phyloP scores from a whole-genome alignment of 2,329 filamentous ascomycete genomes.

The Hymenoscyphus repandus region DNA sequence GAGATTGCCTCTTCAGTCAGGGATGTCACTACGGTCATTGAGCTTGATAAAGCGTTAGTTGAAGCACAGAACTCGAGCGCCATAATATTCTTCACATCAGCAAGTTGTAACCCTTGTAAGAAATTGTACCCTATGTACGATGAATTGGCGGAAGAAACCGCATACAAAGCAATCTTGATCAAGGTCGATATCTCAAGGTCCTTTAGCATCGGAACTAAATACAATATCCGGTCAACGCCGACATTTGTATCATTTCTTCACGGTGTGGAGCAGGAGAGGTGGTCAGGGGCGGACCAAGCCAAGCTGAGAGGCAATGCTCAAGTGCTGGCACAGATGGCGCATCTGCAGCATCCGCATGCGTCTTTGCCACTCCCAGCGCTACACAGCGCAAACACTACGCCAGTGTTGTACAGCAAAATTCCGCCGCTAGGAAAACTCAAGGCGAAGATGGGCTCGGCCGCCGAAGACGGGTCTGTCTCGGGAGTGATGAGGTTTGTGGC shows the following conservation, averaged over 20 bases:
- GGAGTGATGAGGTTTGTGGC: slow-evolving; percentile 69
- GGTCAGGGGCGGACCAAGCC: slow-evolving; percentile 69
- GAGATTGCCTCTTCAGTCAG: slow-evolving; percentile 47
- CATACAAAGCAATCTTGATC: slow-evolving; percentile 64
- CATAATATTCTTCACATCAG: slow-evolving; percentile 87
- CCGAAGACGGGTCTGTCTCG: slow-evolving; percentile 55
- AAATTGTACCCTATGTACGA: slow-evolving; percentile 77
- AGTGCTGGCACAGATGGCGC: slow-evolving; percentile 68
- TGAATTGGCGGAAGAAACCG: slow-evolving; percentile 68
- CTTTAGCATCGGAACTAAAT: slow-evolving; percentile 58
- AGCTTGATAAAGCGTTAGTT: slow-evolving; percentile 56
- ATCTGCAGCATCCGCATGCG: slow-evolving; percentile 71
- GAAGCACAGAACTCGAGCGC: slow-evolving; percentile 63
- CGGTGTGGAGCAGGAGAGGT: slow-evolving; percentile 71
- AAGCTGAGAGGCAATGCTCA: slow-evolving; percentile 67
- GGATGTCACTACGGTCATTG: slow-evolving; percentile 51
- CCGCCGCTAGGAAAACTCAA: slow-evolving; percentile 80
- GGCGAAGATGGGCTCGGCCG: slow-evolving; percentile 65
- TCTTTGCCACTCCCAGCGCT: slow-evolving; percentile 66
- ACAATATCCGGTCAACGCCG: slow-evolving; percentile 70
- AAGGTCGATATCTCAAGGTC: slow-evolving; percentile 75
- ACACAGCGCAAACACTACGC: slow-evolving; percentile 55
- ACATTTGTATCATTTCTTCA: slow-evolving; percentile 83
- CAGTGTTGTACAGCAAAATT: slow-evolving; percentile 66
- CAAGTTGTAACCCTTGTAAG: slow-evolving; percentile 81